These are phyloP conservation scores for Staphylotrichum tortipilum DNA, from an alignment of 495 filamentous ascomycete species.

Conservation along the genomic window DNA sequence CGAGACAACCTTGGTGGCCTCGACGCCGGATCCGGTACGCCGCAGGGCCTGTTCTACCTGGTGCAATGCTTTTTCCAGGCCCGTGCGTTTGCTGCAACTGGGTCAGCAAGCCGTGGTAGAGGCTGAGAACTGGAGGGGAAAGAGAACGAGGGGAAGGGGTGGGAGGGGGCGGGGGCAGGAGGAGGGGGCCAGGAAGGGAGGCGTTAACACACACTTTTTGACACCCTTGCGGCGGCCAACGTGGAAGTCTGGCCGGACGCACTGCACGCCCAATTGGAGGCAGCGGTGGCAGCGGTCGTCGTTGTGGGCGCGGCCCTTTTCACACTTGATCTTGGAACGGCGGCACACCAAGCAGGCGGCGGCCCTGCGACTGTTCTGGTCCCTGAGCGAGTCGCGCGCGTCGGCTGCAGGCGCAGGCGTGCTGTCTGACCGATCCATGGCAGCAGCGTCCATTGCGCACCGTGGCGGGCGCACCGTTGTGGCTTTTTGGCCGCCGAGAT, in stretches of 20 bases:
- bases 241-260: constrained; percentile 59
- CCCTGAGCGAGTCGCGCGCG: constrained; percentile 14
- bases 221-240: constrained; percentile 65
- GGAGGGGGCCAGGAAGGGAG: too few relatives aligned
- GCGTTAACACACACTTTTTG: constrained; percentile 57
- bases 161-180: too few relatives aligned
- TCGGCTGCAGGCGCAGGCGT: not conserved
- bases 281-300: constrained; percentile 55
- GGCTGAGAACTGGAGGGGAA: too few relatives aligned
- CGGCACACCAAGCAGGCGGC: constrained; percentile 62
- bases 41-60: constrained; percentile 66
- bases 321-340: constrained; percentile 60
- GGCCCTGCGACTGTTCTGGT: constrained; percentile 25
- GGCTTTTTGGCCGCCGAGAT: not conserved
- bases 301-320: constrained; percentile 36
- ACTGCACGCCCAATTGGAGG: constrained; percentile 47
- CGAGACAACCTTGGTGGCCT: constrained; percentile 47
- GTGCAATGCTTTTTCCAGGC: constrained; percentile 62
- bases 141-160: not conserved
- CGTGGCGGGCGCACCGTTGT: constrained; percentile 4
- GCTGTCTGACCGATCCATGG: constrained; percentile 12
- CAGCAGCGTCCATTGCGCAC: constrained; percentile 11
- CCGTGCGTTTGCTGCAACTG: constrained; percentile 54
- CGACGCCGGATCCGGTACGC: constrained; percentile 45
- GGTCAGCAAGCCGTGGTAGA: constrained; percentile 8